These are phyloP conservation scores for Lophium mytilinum DNA, from an alignment of 495 filamentous ascomycete genomes.

Conservation along the genomic window DNA sequence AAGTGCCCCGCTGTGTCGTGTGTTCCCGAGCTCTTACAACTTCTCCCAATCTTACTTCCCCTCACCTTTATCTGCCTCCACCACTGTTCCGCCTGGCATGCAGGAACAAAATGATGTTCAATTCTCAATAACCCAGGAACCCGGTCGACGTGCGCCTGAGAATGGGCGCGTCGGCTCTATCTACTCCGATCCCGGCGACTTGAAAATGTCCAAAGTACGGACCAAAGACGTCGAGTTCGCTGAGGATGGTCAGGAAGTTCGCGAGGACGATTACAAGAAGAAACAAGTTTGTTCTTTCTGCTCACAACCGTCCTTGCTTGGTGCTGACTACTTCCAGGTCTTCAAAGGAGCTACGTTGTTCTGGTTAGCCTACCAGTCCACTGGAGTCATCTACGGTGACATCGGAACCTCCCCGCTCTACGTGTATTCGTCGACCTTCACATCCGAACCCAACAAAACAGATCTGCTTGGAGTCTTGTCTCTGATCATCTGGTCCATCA, in stretches of 20 bases:
- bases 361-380: constrained; percentile 6
- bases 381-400: constrained; percentile 66
- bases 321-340: too few relatives aligned
- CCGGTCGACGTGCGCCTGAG: background rate
- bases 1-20: background rate
- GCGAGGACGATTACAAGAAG: constrained; percentile 2
- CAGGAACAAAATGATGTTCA: background rate
- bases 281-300: background rate
- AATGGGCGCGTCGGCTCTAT: background rate
- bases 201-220: background rate
- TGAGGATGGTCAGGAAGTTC: background rate
- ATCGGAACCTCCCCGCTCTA: constrained; percentile 67
- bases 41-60: background rate
- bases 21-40: background rate
- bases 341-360: too few relatives aligned
- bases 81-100: background rate
- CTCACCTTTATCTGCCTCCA: background rate
- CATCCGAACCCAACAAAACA: constrained; percentile 45
- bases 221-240: constrained; percentile 1
- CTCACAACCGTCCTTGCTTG: background rate
- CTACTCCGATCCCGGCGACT: background rate
- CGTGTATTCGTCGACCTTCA: constrained; percentile 62
- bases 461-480: constrained; percentile 62
- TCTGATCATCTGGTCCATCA: constrained; percentile 64
- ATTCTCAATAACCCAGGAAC: background rate